Percentiles rank a stretch among this genome's conserved stretches.
These are phyloP conservation scores for Vitis hybrid DNA, from an alignment of 177 flowering plant species.

Conservation along the genomic window DNA sequence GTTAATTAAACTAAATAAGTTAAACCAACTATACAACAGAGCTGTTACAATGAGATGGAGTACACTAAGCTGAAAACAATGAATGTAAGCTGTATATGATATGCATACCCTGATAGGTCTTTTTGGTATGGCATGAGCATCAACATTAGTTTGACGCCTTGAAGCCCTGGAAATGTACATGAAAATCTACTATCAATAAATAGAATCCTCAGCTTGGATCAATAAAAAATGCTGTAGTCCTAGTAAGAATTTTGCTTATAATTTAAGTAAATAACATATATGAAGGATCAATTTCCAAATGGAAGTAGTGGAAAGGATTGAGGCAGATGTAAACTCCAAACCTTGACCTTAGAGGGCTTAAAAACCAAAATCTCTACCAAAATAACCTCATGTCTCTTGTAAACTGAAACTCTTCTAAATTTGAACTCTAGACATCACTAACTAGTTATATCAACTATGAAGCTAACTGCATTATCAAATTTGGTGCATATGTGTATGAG, in stretches of 20 bases:
- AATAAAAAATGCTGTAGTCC: neutral
- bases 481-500: too few relatives aligned
- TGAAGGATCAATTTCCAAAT: neutral
- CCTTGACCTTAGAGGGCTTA: too few relatives aligned
- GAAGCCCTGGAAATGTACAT: slow-evolving; percentile 33
- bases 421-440: too few relatives aligned
- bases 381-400: neutral
- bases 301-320: neutral
- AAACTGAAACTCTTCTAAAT: too few relatives aligned
- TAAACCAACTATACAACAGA: neutral
- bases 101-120: slow-evolving; percentile 47
- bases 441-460: too few relatives aligned
- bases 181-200: neutral
- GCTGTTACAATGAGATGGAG: neutral
- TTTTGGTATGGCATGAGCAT: slow-evolving; percentile 26
- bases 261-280: neutral
- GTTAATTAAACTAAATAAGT: too few relatives aligned
- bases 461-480: too few relatives aligned
- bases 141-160: slow-evolving; percentile 27
- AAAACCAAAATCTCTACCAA: neutral
- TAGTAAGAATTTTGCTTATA: neutral
- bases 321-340: too few relatives aligned
- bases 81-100: neutral
- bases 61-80: slow-evolving; percentile 7
- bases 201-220: neutral